Conservation (phyloP, 495 filamentous ascomycete species). For the Achaetomiella virescens region DNA sequence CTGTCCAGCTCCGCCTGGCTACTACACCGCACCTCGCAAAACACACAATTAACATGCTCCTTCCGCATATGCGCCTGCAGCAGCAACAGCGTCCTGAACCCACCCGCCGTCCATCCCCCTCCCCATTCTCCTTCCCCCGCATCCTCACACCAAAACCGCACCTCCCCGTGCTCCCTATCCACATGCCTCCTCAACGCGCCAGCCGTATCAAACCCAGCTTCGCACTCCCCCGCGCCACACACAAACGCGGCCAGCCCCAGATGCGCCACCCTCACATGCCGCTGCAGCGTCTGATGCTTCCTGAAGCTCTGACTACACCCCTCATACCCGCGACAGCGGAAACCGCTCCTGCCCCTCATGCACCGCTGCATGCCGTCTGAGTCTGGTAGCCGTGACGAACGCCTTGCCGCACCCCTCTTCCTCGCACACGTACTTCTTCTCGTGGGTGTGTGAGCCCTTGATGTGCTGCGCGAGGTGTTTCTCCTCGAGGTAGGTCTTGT, state of each 20-base stretch:
- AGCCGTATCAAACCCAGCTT: slow-evolving; percentile 63
- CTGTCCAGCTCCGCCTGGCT: slow-evolving; percentile 55
- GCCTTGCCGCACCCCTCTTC: slow-evolving; percentile 67
- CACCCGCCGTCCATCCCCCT: slow-evolving; percentile 27
- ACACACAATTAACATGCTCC: slow-evolving; percentile 65
- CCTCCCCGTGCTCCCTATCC: slow-evolving; percentile 59
- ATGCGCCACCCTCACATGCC: slow-evolving; percentile 71
- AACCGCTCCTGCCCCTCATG: slow-evolving; percentile 65
- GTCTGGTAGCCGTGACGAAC: slow-evolving; percentile 69
- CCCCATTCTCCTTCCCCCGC: slow-evolving; percentile 42
- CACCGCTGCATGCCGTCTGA: slow-evolving; percentile 59
- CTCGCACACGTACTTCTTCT: slow-evolving; percentile 64
- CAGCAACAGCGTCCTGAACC: slow-evolving; percentile 64
- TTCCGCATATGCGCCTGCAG: slow-evolving; percentile 65
- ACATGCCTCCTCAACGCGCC: slow-evolving; percentile 64
- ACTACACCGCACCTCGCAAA: slow-evolving; percentile 61
- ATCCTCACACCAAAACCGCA: slow-evolving; percentile 67
- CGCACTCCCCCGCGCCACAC: slow-evolving; percentile 63
- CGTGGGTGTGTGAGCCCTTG: slow-evolving; percentile 69
- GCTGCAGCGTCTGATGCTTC: slow-evolving; percentile 79
- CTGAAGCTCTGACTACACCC: slow-evolving; percentile 76
- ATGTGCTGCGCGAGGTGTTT: slow-evolving; percentile 80
- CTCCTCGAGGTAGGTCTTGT: slow-evolving; percentile 72
- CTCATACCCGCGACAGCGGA: slow-evolving; percentile 64
- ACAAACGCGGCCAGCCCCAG: slow-evolving; percentile 59